Evolutionary conservation across 2,329 filamentous ascomycete genomes (phyloP), one percentile per base, ranked within the genome.

Genomic region (Colletotrichum tropicale): DNA sequence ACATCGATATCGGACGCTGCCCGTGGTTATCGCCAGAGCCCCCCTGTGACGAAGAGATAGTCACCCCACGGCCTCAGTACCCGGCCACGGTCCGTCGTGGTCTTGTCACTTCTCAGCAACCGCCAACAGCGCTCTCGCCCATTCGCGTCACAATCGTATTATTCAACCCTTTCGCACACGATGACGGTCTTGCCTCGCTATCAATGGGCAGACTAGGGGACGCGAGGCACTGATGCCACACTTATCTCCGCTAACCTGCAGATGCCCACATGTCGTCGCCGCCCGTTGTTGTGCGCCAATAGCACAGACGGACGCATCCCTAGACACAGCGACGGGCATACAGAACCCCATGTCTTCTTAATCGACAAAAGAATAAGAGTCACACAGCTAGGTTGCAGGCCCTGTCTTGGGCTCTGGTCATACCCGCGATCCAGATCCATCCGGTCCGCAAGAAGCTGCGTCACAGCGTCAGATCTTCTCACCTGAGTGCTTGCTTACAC

Each of bases 141-240:
- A 52, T 52, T 52, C 43, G 66, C 38, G 56, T 68, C 64, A 74
- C 64, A 65, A 73, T 73, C 69, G 24, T 48, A 69, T 75, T 68
- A 65, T 68, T 58, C 43, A 61, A 58, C 7, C 18, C 58, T 34
- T 65, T 48, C 28, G 43, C 64, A 64, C 34, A 69, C 36, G 36
- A 64, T 30, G 34, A 73, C 73, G 70, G 56, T 24, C 71, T 74
- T 60, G 73, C 48, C 70, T 73, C 64, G 73, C 64, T 65, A 65
- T 75, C 73, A 68, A 69, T 69, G 70, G 73, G 24, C 34, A 58
- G 61, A 48, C 69, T 48, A 34, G 70, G 64, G 56, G 58, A 64
- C 64, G 70, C 70, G 70, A 73, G 21, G 65, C 73, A 73, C 65
- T 69, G 58, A 73, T 74, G 73, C 73, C 70, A 75, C 72, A 72